Evolutionary conservation across 345 rosid genomes (phyloP), one percentile per base, ranked within the genome.

Genomic region (Pelargonium nanum): DNA sequence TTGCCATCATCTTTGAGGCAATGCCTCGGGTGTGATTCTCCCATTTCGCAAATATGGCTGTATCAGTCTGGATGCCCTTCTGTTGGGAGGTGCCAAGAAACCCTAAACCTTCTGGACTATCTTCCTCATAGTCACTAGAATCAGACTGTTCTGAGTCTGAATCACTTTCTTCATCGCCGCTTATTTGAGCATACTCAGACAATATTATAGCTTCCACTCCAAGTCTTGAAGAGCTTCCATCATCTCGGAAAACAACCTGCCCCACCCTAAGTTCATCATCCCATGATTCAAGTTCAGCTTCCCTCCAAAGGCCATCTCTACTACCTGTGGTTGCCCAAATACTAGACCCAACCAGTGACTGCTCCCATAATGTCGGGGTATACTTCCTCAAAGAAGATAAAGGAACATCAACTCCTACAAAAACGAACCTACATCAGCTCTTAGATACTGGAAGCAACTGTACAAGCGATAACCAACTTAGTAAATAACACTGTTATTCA

Each of bases 1-100:
- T 87, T 51, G 90, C 94, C 99, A 89, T 89, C 96, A 89, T 83
- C 87, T 85, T 89, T 23, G 97, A 93, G 56, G 99, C 97, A 66
- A 89, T 73, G 10, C 97, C 99, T 25, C 97, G 77, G 0, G 97
- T 87, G 80, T 89, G 97, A 65, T 87, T 93, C 79, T 93, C 99
- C 99, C 99, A 93, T 63, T 80, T 85, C 0, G 97, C 91, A 74
- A 92, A 92, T 67, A 85, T 68, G 28, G 79, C 78, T 20, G 97
- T 93, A 22, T 85, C 94, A 10, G 75, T 87, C 73, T 84, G 99
- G 53, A 85, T 56, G 17, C 96, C 96, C 67, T 80, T 83, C 68
- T 65, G 80, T 64, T 63, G 75, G 56, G 74, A 62, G 54, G 77
- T 68, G 80, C 74, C 89, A 51, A 81, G 64, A 78, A 89, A 77